phyloP scores from a whole-genome alignment of 257 asterid species.

The Salvia miltiorrhiza region DNA sequence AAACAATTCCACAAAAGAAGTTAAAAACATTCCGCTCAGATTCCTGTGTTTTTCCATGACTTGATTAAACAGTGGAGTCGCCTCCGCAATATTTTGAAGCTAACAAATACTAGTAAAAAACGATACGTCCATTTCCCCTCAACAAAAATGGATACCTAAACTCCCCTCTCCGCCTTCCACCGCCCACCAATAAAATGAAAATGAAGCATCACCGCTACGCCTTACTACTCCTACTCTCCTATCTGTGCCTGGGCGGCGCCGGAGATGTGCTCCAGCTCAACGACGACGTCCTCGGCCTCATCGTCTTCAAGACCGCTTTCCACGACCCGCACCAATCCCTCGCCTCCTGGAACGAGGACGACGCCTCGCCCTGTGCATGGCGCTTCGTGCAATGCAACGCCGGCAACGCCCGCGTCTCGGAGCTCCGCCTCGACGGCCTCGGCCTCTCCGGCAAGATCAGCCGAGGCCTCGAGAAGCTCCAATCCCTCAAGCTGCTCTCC shows the following conservation, averaged over 20 bases:
- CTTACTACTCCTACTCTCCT: conserved; percentile 16
- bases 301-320: conserved; percentile 77
- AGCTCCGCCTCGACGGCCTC: conserved; percentile 52
- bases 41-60: conserved; percentile 26
- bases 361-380: conserved; percentile 85
- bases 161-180: background rate
- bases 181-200: conserved; percentile 6
- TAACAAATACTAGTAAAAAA: background rate
- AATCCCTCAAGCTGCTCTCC: conserved; percentile 53
- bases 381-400: conserved; percentile 57
- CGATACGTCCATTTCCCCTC: background rate
- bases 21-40: conserved; percentile 38
- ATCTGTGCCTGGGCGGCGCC: conserved; percentile 19
- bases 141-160: conserved; percentile 26
- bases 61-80: conserved; percentile 18
- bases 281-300: conserved; percentile 90
- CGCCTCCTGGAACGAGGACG: conserved; percentile 77
- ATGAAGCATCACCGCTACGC: conserved; percentile 16
- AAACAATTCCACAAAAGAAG: background rate
- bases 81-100: background rate
- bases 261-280: conserved; percentile 48
- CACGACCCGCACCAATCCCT: conserved; percentile 45
- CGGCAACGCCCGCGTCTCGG: conserved; percentile 47
- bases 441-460: conserved; percentile 74
- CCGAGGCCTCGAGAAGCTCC: conserved; percentile 69